A percentile compares a stretch with the other conserved stretches of the same genome.
phyloP scores from a whole-genome alignment of 805 yeast species.

The Pichia scutulata region DNA sequence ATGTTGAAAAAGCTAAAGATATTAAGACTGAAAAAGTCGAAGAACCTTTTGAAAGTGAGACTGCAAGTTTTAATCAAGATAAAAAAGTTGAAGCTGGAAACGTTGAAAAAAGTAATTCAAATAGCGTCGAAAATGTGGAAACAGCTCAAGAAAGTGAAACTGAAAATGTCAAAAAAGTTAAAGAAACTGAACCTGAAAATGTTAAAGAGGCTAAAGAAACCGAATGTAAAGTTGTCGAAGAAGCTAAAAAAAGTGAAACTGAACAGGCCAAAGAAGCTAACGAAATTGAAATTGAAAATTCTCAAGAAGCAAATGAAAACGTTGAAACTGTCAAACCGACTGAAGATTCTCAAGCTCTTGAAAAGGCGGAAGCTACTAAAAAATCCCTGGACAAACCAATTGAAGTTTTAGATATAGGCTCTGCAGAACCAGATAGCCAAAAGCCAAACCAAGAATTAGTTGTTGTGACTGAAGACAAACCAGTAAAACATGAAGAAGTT shows the following conservation, averaged over 20 bases:
- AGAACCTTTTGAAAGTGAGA: too few relatives aligned
- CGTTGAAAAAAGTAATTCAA: too few relatives aligned
- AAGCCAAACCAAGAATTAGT: background rate
- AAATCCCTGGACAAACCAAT: background rate
- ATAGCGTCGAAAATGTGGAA: too few relatives aligned
- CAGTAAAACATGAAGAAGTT: background rate
- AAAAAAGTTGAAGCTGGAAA: too few relatives aligned
- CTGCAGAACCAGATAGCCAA: background rate
- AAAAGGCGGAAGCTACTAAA: background rate
- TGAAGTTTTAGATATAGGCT: background rate
- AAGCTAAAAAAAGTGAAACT: background rate
- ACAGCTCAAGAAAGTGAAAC: too few relatives aligned
- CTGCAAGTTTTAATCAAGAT: too few relatives aligned
- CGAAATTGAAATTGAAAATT: conserved; percentile 3
- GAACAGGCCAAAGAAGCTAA: background rate
- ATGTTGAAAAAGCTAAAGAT: too few relatives aligned
- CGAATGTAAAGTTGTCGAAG: too few relatives aligned
- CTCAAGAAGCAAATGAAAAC: background rate
- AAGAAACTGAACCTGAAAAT: background rate
- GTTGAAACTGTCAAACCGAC: background rate
- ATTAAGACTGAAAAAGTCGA: too few relatives aligned
- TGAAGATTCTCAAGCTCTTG: too few relatives aligned
- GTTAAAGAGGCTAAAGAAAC: background rate
- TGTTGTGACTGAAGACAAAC: background rate
- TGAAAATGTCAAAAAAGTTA: too few relatives aligned